Evolutionary conservation across 176 grass and related monocot species (phyloP).

Genomic region (Avena atlantica): DNA sequence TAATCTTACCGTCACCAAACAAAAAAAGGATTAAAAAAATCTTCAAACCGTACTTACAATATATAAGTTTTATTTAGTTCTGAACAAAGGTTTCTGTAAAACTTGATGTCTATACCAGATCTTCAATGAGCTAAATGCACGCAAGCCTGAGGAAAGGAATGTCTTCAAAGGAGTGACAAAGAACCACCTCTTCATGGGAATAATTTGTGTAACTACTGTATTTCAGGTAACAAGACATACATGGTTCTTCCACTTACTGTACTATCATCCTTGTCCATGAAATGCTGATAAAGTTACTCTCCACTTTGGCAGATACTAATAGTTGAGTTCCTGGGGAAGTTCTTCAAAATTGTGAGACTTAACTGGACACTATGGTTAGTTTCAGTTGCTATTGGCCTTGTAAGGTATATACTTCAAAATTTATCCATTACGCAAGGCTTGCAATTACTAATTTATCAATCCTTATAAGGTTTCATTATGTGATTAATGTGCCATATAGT

Average conservation of each 20-base stretch:
- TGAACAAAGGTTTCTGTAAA: background rate
- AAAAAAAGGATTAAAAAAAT: background rate
- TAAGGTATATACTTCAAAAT: conserved; percentile 62
- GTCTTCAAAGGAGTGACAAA: conserved; percentile 83
- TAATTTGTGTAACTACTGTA: conserved; percentile 70
- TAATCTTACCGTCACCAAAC: background rate
- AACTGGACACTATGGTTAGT: conserved; percentile 85
- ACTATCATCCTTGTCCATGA: conserved; percentile 11
- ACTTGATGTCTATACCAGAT: conserved; percentile 57
- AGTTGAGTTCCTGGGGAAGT: conserved; percentile 92
- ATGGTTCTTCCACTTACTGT: conserved; percentile 20
- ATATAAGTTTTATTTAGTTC: background rate
- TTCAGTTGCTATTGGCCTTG: conserved; percentile 73
- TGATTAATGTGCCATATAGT: background rate
- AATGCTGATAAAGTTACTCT: conserved; percentile 23
- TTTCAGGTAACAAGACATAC: conserved; percentile 67
- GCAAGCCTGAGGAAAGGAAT: conserved; percentile 87
- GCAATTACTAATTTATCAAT: background rate
- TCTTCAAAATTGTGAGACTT: conserved; percentile 88
- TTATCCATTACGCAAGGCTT: conserved; percentile 14
- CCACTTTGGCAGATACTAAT: conserved; percentile 70
- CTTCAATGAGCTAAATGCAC: conserved; percentile 94
- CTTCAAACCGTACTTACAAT: background rate
- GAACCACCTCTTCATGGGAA: conserved; percentile 80
- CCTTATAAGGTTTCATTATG: background rate